A percentile compares a stretch with the other conserved stretches of the same genome.
These are phyloP conservation scores for Neurospora sp. DNA, from an alignment of 495 filamentous ascomycete genomes.

Conservation along the genomic window DNA sequence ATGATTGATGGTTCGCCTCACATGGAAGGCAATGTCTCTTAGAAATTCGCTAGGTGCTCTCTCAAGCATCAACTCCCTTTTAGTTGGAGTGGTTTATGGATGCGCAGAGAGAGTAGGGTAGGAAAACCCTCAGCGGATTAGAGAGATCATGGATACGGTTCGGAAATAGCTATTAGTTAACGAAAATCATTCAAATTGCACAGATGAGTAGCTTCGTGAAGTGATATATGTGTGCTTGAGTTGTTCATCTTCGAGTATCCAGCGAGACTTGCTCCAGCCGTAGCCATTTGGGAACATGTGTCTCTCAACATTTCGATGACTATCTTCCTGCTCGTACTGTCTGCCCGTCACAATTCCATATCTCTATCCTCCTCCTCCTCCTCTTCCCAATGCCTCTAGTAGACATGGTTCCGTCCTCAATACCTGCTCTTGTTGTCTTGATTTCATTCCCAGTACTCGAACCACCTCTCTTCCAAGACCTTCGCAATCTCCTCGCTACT, in stretches of 20 bases:
- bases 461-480: not conserved
- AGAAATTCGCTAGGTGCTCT: not conserved
- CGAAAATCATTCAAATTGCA: not conserved
- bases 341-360: not conserved
- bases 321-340: not conserved
- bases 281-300: not conserved
- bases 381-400: not conserved
- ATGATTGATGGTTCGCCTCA: too few relatives aligned
- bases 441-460: too few relatives aligned
- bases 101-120: not conserved
- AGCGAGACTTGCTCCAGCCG: not conserved
- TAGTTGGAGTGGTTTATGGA: not conserved
- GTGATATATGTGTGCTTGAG: not conserved
- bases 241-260: not conserved
- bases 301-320: not conserved
- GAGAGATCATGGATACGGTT: not conserved
- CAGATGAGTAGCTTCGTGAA: not conserved
- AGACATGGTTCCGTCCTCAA: too few relatives aligned
- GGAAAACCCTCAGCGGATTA: not conserved
- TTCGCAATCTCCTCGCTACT: not conserved
- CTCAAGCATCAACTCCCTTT: not conserved
- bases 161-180: not conserved
- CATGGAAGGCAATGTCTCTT: not conserved
- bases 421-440: not conserved
- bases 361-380: not conserved